phyloP scores from a whole-genome alignment of 2,329 filamentous ascomycete species.

The Penicillium paneum region DNA sequence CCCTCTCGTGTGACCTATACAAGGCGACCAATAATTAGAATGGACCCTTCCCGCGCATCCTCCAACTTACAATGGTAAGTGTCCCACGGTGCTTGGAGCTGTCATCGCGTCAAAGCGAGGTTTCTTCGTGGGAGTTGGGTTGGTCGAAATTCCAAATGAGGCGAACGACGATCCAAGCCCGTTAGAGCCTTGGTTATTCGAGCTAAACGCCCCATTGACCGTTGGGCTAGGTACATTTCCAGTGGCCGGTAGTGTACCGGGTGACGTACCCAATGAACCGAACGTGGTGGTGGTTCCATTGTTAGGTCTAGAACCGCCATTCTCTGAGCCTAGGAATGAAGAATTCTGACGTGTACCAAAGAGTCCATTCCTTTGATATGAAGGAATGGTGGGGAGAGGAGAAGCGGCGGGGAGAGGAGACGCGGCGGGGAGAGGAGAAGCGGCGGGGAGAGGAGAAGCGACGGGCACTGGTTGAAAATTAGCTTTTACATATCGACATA shows the following conservation, averaged over 20 bases:
- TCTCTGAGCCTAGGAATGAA: background rate
- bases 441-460: background rate
- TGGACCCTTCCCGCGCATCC: background rate
- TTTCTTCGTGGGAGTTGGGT: background rate
- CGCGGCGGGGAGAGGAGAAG: background rate
- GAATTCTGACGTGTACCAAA: background rate
- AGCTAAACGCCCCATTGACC: background rate
- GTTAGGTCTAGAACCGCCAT: background rate
- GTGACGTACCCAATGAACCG: background rate
- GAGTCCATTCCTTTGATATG: background rate
- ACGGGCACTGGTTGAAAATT: background rate
- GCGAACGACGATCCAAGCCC: too few relatives aligned
- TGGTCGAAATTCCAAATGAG: background rate
- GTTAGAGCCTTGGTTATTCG: background rate
- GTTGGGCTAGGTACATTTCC: background rate
- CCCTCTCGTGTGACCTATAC: background rate
- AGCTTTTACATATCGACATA: background rate
- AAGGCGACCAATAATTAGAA: background rate
- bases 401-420: background rate
- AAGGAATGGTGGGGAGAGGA: background rate
- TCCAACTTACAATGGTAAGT: background rate
- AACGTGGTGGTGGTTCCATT: background rate
- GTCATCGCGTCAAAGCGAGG: background rate
- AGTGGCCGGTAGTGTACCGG: background rate
- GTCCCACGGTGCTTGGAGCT: background rate